Conservation (phyloP, 139 green algal species). For the Astrephomene gubernaculifera region DNA sequence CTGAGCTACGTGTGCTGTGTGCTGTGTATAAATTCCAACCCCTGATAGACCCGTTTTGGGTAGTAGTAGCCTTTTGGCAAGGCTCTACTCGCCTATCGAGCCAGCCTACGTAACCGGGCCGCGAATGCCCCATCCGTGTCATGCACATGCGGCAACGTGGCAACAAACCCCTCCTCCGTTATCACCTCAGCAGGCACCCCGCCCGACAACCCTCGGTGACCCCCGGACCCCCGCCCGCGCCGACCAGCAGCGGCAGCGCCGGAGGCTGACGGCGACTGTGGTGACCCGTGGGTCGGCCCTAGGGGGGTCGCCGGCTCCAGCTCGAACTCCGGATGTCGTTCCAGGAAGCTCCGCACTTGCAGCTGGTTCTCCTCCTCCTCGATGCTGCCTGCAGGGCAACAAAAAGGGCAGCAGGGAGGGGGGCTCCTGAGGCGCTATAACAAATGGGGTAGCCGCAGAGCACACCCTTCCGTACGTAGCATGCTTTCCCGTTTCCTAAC, state of each 20-base stretch:
- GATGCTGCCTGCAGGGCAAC: conserved; percentile 29
- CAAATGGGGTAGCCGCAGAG: too few species aligned
- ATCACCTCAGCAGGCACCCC: conserved; percentile 53
- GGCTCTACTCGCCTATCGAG: too few species aligned
- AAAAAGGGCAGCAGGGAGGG: background rate
- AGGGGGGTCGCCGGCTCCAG: conserved; percentile 21
- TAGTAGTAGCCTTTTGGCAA: too few species aligned
- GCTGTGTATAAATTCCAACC: too few species aligned
- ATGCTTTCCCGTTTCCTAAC: too few species aligned
- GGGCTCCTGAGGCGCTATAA: too few species aligned
- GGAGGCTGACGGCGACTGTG: background rate
- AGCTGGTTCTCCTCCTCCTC: conserved; percentile 55
- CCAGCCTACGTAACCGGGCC: conserved; percentile 63
- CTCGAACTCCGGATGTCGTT: conserved; percentile 41
- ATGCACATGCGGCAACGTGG: conserved; percentile 85
- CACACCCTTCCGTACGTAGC: too few species aligned
- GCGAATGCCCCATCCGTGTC: conserved; percentile 91
- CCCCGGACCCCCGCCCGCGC: background rate
- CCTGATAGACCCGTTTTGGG: too few species aligned
- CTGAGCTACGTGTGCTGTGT: too few species aligned
- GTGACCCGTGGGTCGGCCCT: too few species aligned
- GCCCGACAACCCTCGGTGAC: background rate
- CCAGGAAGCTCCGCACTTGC: conserved; percentile 39
- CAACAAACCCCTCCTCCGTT: conserved; percentile 63
- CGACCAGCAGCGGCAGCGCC: background rate